Percentiles rank a stretch among this genome's conserved stretches.
phyloP scores from a whole-genome alignment of 2,329 filamentous ascomycete genomes.

The Aspergillus japonicus region DNA sequence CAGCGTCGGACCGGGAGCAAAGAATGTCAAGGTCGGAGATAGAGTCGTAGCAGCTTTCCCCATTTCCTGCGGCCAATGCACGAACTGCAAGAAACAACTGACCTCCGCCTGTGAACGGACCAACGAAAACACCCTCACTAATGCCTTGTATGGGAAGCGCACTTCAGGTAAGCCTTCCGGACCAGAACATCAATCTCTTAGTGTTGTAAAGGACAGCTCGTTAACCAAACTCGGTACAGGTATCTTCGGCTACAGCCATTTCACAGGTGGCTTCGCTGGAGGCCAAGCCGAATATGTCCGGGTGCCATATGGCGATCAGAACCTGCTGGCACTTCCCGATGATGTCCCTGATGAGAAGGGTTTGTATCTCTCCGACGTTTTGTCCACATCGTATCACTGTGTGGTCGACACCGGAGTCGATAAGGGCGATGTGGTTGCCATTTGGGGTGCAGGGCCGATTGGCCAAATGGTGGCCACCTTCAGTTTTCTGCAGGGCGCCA shows the following conservation, averaged over 20 bases:
- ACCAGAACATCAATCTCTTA: background rate
- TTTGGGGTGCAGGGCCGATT: slow-evolving; percentile 86
- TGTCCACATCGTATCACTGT: slow-evolving; percentile 75
- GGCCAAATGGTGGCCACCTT: slow-evolving; percentile 74
- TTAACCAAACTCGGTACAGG: slow-evolving; percentile 28
- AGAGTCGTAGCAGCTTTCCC: slow-evolving; percentile 84
- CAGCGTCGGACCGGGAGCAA: slow-evolving; percentile 56
- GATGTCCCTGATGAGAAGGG: slow-evolving; percentile 81
- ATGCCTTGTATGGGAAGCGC: slow-evolving; percentile 74
- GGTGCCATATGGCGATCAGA: slow-evolving; percentile 77
- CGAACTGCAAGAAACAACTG: slow-evolving; percentile 74
- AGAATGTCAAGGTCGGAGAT: slow-evolving; percentile 57
- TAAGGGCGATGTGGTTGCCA: slow-evolving; percentile 71
- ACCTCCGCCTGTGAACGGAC: slow-evolving; percentile 79
- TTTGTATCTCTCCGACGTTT: slow-evolving; percentile 76
- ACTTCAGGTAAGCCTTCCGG: slow-evolving; percentile 59
- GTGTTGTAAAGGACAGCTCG: background rate
- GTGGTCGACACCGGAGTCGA: slow-evolving; percentile 84
- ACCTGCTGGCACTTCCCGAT: slow-evolving; percentile 75
- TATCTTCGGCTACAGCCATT: slow-evolving; percentile 70
- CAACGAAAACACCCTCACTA: slow-evolving; percentile 68
- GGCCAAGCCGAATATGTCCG: slow-evolving; percentile 85
- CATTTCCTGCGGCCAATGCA: slow-evolving; percentile 68
- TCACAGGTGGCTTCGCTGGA: slow-evolving; percentile 83
- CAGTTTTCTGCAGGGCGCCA: slow-evolving; percentile 69